Conservation (phyloP, 768 basidiomycete genomes). For the Neoboletus subvelutipes region DNA sequence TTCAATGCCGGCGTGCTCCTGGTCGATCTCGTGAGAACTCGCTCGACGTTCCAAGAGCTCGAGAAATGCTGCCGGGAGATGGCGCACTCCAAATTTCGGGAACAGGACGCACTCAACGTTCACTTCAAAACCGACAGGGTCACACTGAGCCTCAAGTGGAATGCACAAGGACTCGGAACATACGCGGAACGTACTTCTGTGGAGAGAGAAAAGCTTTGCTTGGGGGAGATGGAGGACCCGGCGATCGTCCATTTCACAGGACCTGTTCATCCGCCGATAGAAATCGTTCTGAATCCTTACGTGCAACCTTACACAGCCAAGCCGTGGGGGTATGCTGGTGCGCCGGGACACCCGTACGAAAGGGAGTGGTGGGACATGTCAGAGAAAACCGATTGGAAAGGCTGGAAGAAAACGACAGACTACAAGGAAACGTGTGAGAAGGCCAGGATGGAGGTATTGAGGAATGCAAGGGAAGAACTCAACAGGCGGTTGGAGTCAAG, state of each 20-base stretch:
- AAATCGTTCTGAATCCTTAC: conserved; percentile 47
- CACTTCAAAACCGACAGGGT: conserved; percentile 46
- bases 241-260: conserved; percentile 60
- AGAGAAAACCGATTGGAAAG: conserved; percentile 46
- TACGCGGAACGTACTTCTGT: conserved; percentile 39
- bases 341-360: conserved; percentile 50
- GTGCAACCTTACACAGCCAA: conserved; percentile 56
- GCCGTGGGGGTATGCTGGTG: conserved; percentile 56
- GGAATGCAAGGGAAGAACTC: conserved; percentile 9
- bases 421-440: conserved; percentile 19
- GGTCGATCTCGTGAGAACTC: conserved; percentile 44
- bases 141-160: conserved; percentile 46
- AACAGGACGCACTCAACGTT: conserved; percentile 53
- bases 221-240: conserved; percentile 41
- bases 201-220: conserved; percentile 36
- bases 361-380: conserved; percentile 47
- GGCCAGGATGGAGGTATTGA: conserved; percentile 10
- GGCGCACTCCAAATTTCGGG: conserved; percentile 34
- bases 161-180: conserved; percentile 57
- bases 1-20: conserved; percentile 60
- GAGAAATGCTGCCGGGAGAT: conserved; percentile 24
- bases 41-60: conserved; percentile 31
- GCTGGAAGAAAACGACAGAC: conserved; percentile 26
- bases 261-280: conserved; percentile 47
- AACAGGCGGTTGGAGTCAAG: conserved; percentile 2